Percentiles rank a stretch among this genome's conserved stretches.
phyloP scores from a whole-genome alignment of 2,329 filamentous ascomycete genomes.

The Colletotrichum sp. region DNA sequence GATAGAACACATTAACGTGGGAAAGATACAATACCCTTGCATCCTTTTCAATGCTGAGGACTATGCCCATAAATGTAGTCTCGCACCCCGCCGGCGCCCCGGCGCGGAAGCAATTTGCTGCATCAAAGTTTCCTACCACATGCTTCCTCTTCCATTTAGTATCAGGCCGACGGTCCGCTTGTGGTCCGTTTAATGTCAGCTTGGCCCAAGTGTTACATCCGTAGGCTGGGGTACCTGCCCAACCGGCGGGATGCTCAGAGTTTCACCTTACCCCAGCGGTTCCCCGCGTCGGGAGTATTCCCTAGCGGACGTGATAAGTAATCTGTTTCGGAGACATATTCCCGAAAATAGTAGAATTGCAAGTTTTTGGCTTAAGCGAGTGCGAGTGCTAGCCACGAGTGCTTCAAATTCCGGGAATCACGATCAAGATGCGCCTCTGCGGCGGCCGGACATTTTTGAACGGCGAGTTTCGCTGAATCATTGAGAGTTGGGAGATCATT shows the following conservation, averaged over 20 bases:
- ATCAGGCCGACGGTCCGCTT: neutral
- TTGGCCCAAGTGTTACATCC: neutral
- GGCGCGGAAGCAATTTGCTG: neutral
- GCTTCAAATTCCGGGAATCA: accelerated
- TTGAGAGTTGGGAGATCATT: neutral
- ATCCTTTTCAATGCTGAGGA: neutral
- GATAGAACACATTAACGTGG: neutral
- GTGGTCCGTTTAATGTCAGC: neutral
- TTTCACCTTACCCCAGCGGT: neutral
- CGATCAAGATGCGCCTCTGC: neutral
- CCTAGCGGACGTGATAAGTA: neutral
- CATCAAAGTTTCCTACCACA: neutral
- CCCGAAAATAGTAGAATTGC: neutral
- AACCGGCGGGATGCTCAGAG: neutral
- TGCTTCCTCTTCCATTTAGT: neutral
- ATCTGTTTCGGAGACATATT: neutral
- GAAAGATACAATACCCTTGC: accelerated
- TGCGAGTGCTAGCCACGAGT: neutral
- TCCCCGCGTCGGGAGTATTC: neutral
- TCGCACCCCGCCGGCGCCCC: neutral
- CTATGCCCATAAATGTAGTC: neutral
- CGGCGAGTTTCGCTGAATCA: accelerated
- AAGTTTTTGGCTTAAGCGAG: neutral
- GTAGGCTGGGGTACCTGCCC: neutral
- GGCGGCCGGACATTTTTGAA: accelerated